A percentile compares a stretch with the other conserved stretches of the same genome.
phyloP scores from a whole-genome alignment of 164 flowering plant species.

The Cinnamomum chago region DNA sequence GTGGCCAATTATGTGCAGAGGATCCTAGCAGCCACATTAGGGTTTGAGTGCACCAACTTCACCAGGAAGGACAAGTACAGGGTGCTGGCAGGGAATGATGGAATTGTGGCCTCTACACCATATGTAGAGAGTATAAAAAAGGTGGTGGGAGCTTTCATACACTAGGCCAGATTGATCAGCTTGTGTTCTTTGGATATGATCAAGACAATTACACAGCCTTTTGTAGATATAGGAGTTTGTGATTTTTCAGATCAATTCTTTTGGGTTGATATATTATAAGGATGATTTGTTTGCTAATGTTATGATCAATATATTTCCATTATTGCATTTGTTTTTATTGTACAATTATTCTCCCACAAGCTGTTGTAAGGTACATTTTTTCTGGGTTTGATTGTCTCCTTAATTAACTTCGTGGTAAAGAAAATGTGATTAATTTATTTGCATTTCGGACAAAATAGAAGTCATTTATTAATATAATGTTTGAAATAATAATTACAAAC shows the following conservation, averaged over 20 bases:
- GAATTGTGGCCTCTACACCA: slow-evolving; percentile 47
- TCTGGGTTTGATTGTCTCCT: neutral
- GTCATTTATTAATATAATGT: too few species aligned
- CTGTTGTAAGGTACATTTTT: neutral
- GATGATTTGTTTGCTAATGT: neutral
- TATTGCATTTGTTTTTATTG: neutral
- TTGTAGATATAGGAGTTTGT: neutral
- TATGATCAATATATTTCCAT: too few species aligned
- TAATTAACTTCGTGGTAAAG: neutral
- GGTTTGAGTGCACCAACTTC: slow-evolving; percentile 90
- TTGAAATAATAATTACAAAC: too few species aligned
- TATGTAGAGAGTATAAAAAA: slow-evolving; percentile 29
- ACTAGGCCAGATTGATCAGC: neutral
- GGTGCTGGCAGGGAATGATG: slow-evolving; percentile 89
- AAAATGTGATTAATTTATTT: too few species aligned
- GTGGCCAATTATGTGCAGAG: slow-evolving; percentile 93
- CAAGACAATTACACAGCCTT: neutral
- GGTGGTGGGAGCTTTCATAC: slow-evolving; percentile 39
- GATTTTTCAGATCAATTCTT: neutral
- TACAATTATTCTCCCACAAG: neutral
- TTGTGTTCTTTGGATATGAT: neutral
- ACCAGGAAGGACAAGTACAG: slow-evolving; percentile 92
- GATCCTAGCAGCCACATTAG: slow-evolving; percentile 74
- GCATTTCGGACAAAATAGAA: too few species aligned
- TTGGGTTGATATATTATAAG: neutral